Evolutionary conservation across 176 grass and related monocot genomes (phyloP), one percentile per base, ranked within the genome.

Genomic region (Aegilops sharonensis): DNA sequence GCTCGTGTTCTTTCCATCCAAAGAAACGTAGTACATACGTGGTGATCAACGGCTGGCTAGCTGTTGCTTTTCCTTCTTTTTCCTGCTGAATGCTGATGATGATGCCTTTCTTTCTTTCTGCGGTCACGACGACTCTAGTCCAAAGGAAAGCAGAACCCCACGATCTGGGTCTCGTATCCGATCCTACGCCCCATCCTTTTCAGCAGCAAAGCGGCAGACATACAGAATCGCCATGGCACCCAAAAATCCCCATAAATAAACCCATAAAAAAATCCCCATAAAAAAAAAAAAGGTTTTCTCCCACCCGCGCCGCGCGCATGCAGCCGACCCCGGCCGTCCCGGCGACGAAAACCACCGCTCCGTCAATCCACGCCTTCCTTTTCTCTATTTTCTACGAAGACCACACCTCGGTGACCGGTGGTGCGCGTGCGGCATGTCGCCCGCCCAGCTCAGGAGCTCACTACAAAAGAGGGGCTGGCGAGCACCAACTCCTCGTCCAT

Each of bases 121-220:
- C 21, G 2, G 69, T 75, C 66, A 68, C 45, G 70, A 73, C 1
- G 12, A 73, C 43, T 39, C 11, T 27, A 8, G 81, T 84, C 65
- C 18, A 85, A 86, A 86, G 48, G 21, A 37, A 37, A 37, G 6
- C 7, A 9, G 8, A 8, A 8, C 18, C 56, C 60, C 77, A 25
- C 20, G 32, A 86, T 86, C 71, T 78, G 7, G 78, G 83, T 11
- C 39, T 39, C 5, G 3, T 72, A 86, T 83, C 79, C n/a, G n/a
- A 27, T 48, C 63, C 14, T 20, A 57, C 4, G 40, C 3, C 0
- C 10, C 42, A 12, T 73, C 79, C 6, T 64, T 72, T 13, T 86
- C 65, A 8, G 5, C 79, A 83, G 45, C 47, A 64, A 39, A 42
- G 56, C 21, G 57, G 40, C 12, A 40, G 64, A 45, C 56, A 75